phyloP scores from a whole-genome alignment of 345 rosid genomes.

The Psidium friedrichsthalianum region DNA sequence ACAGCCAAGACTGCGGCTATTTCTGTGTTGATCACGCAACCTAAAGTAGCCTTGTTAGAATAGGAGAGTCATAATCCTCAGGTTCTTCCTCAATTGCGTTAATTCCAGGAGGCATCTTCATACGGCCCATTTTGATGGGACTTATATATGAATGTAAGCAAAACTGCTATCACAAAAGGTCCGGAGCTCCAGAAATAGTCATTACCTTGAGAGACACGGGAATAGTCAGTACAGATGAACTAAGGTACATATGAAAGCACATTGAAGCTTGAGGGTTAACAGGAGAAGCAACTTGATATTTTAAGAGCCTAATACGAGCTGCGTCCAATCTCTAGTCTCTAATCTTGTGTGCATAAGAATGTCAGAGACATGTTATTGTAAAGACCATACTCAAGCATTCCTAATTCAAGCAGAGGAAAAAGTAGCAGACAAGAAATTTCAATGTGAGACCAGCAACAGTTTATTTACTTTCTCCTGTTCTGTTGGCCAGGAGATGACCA shows the following conservation, averaged over 20 bases:
- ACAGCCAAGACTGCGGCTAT: constrained; percentile 90
- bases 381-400: not conserved
- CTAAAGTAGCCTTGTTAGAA: constrained; percentile 50
- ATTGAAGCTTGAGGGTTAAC: not conserved
- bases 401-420: not conserved
- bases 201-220: not conserved
- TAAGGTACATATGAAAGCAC: not conserved
- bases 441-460: not conserved
- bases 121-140: constrained; percentile 58
- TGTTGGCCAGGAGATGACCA: not conserved
- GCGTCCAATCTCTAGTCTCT: not conserved
- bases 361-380: not conserved
- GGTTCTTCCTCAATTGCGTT: constrained; percentile 93
- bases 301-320: not conserved
- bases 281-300: not conserved
- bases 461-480: not conserved
- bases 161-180: not conserved
- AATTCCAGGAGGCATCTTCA: constrained; percentile 83
- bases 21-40: constrained; percentile 83
- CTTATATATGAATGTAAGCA: not conserved
- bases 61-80: constrained; percentile 53
- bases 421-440: not conserved
- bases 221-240: not conserved
- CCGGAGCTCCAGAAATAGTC: not conserved
- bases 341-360: not conserved